Percentiles rank a stretch among this genome's conserved stretches.
Evolutionary conservation across 2,329 filamentous ascomycete species (phyloP).

Genomic region (Fusarium sp.): DNA sequence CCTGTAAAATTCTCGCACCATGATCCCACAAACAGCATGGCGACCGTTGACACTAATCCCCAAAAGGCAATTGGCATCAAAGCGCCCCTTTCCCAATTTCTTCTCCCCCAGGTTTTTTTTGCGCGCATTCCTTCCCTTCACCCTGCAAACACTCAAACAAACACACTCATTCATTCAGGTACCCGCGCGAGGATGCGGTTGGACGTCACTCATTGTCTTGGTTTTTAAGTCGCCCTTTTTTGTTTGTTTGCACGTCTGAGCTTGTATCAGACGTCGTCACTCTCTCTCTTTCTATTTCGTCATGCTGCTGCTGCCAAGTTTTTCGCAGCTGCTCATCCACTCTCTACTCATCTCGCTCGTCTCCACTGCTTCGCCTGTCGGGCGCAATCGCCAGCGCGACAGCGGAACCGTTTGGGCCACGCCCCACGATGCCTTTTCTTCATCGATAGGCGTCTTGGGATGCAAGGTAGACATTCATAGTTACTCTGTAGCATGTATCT

Average conservation of each 20-base stretch:
- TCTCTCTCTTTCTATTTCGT: background rate
- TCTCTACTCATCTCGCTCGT: slow-evolving; percentile 16
- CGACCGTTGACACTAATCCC: background rate
- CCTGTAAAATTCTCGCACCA: slow-evolving; percentile 22
- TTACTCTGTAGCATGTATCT: too few relatives aligned
- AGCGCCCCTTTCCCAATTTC: slow-evolving; percentile 21
- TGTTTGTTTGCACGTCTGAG: background rate
- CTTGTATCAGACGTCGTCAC: slow-evolving; percentile 11
- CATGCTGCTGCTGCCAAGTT: slow-evolving; percentile 11
- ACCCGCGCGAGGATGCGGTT: slow-evolving; percentile 35
- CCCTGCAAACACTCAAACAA: slow-evolving; percentile 11
- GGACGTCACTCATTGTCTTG: slow-evolving; percentile 32
- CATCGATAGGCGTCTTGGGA: slow-evolving; percentile 65
- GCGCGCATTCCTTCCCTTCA: background rate
- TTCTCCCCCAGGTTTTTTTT: background rate
- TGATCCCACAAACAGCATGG: slow-evolving; percentile 26
- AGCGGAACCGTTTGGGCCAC: slow-evolving; percentile 51
- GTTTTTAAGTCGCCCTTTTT: slow-evolving; percentile 8
- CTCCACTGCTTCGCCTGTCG: background rate
- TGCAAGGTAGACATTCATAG: slow-evolving; percentile 54
- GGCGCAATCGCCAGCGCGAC: slow-evolving; percentile 10
- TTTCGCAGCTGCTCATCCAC: slow-evolving; percentile 13
- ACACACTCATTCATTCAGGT: slow-evolving; percentile 4
- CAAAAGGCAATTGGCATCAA: background rate
- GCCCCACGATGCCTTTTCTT: slow-evolving; percentile 65